phyloP scores from a whole-genome alignment of 73 alveolate genomes.

The Paramecium sonneborni region DNA sequence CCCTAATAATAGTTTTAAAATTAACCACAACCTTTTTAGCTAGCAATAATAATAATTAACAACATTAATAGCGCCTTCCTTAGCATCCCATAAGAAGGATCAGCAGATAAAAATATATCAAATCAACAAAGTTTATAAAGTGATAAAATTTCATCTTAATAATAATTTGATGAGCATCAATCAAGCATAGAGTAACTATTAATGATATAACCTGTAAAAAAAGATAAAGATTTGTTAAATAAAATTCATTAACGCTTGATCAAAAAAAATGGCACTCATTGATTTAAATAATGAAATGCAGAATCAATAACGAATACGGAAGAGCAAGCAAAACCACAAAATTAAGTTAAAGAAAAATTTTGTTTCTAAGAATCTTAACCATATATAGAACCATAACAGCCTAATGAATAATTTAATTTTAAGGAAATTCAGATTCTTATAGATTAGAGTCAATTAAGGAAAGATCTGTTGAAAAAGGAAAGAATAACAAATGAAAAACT shows the following conservation, averaged over 20 bases:
- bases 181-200: background rate
- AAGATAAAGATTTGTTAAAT: background rate
- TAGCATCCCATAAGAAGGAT: background rate
- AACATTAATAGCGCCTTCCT: background rate
- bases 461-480: background rate
- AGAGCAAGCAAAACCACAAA: background rate
- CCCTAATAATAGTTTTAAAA: background rate
- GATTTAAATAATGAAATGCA: background rate
- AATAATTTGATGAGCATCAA: constrained; percentile 6
- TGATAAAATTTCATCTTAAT: background rate
- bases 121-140: background rate
- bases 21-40: background rate
- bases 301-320: background rate
- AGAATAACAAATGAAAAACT: too few species aligned
- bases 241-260: background rate
- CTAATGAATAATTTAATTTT: background rate
- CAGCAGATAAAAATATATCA: background rate
- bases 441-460: background rate
- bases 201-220: background rate
- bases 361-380: background rate
- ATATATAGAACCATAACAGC: background rate
- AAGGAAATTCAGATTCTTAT: background rate
- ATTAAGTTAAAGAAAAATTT: background rate
- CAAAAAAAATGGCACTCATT: background rate
- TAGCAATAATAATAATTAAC: background rate